Percentiles rank a stretch among this genome's conserved stretches.
Conservation (phyloP, 1,284 basidiomycete species). For the Phlebopus sp. region DNA sequence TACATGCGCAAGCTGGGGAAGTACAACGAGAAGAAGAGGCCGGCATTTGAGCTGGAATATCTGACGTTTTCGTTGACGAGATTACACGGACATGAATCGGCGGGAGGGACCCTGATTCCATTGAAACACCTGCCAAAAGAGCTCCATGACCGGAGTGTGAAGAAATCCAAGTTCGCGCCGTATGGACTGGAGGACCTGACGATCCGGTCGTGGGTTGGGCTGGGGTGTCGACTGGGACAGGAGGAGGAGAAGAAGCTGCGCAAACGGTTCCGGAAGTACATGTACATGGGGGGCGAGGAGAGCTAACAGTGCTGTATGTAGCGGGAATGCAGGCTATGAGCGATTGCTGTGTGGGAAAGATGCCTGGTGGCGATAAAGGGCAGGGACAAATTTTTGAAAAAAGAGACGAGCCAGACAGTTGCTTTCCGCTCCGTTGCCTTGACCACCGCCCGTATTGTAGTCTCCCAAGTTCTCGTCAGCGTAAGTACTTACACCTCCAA, state of each 20-base stretch:
- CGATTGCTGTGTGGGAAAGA: slow-evolving; percentile 31
- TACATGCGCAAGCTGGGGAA: slow-evolving; percentile 69
- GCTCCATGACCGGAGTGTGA: slow-evolving; percentile 42
- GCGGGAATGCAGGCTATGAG: slow-evolving; percentile 23
- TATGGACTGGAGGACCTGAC: slow-evolving; percentile 76
- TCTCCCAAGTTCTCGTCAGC: slow-evolving; percentile 30
- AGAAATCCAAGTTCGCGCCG: slow-evolving; percentile 60
- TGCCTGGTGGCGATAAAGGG: slow-evolving; percentile 22
- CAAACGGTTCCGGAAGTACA: slow-evolving; percentile 61
- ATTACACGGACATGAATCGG: slow-evolving; percentile 33
- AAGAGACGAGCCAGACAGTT: slow-evolving; percentile 1
- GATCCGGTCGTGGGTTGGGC: slow-evolving; percentile 70
- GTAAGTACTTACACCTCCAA: slow-evolving; percentile 18
- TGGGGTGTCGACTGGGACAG: slow-evolving; percentile 63
- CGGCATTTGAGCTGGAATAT: slow-evolving; percentile 78
- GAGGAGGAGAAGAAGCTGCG: slow-evolving; percentile 60
- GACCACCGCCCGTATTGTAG: slow-evolving; percentile 49
- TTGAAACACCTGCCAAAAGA: slow-evolving; percentile 59
- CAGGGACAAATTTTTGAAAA: slow-evolving; percentile 5
- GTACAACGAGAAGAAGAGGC: slow-evolving; percentile 51
- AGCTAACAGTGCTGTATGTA: no score
- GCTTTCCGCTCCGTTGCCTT: slow-evolving; percentile 52
- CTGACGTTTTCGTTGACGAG: slow-evolving; percentile 55
- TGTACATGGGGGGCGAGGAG: slow-evolving; percentile 59
- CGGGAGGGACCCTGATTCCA: slow-evolving; percentile 51